Percentiles rank a stretch among this genome's conserved stretches.
Evolutionary conservation across 2,329 filamentous ascomycete genomes (phyloP).

Genomic region (Apiospora sp.): DNA sequence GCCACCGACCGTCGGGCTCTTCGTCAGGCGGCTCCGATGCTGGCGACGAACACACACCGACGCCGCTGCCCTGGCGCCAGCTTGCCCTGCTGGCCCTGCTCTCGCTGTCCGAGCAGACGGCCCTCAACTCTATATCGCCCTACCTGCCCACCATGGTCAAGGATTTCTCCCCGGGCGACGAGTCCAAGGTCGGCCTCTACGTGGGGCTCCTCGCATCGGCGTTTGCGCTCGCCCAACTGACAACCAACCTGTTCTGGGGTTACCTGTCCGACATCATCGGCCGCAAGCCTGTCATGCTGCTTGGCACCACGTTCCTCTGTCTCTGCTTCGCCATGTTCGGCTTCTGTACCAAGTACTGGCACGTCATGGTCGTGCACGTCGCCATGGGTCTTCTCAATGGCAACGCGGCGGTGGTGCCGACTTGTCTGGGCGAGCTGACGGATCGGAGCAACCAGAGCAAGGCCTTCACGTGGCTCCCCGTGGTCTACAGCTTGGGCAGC

Average conservation of each 20-base stretch:
- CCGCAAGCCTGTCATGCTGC: slow-evolving; percentile 81
- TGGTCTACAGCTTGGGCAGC: slow-evolving; percentile 93
- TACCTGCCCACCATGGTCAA: slow-evolving; percentile 94
- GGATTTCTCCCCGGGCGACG: slow-evolving; percentile 73
- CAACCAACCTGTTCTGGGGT: slow-evolving; percentile 92
- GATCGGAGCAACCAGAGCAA: slow-evolving; percentile 93
- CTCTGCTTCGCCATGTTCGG: slow-evolving; percentile 86
- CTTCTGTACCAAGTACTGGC: slow-evolving; percentile 82
- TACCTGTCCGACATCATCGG: slow-evolving; percentile 82
- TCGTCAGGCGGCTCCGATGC: slow-evolving; percentile 39
- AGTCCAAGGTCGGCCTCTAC: slow-evolving; percentile 79
- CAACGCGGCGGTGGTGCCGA: slow-evolving; percentile 93
- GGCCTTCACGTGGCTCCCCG: slow-evolving; percentile 92
- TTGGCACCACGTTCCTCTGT: slow-evolving; percentile 84
- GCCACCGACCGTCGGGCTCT: slow-evolving; percentile 46
- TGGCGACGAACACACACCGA: slow-evolving; percentile 55
- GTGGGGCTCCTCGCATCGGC: slow-evolving; percentile 89
- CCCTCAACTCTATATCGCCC: slow-evolving; percentile 93
- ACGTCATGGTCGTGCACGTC: slow-evolving; percentile 84
- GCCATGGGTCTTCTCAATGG: slow-evolving; percentile 94
- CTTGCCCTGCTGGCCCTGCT: slow-evolving; percentile 86
- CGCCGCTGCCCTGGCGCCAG: slow-evolving; percentile 83
- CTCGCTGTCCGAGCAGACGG: slow-evolving; percentile 92
- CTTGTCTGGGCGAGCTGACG: slow-evolving; percentile 92
- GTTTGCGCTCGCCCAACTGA: slow-evolving; percentile 91